Evolutionary conservation across 768 basidiomycete species (phyloP), one percentile per base, ranked within the genome.

Genomic region (Lyophyllum decastes): DNA sequence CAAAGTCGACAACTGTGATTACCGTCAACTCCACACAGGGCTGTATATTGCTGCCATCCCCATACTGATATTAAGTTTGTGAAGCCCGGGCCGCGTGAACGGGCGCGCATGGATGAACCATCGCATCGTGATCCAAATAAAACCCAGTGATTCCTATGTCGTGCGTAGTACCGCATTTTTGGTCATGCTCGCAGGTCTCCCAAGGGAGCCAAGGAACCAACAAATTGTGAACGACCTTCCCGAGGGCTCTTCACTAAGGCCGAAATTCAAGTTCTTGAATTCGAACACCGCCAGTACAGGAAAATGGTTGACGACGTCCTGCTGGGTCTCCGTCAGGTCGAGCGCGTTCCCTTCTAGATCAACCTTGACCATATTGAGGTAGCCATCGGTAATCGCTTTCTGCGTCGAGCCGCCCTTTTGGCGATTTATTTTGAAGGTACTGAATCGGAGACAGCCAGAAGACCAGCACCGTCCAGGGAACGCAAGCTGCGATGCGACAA

Each of bases 261-360:
- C 48, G 25, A 53, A 51, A 19, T 49, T 45, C 6, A 66, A 7
- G 38, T 58, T 64, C 34, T 66, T 66, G 51, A 66, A 66, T 25
- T 66, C 63, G 61, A 59, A 64, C 1, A 56, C 33, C 2, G 43
- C 58, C 14, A 66, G 35, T 16, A 49, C 58, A 2, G 54, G 60
- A 38, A 60, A 60, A 11, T 12, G n/a, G 22, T 7, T 45, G 27
- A n/a, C n/a, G n/a, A n/a, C n/a, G n/a, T n/a, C n/a, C n/a, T n/a
- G n/a, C n/a, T n/a, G n/a, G n/a, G n/a, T n/a, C n/a, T n/a, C n/a
- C n/a, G n/a, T n/a, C n/a, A n/a, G n/a, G n/a, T n/a, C n/a, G 10
- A 26, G 34, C 11, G 2, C 11, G 21, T 50, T 47, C 1, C 8
- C 33, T 0, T 6, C 17, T 30, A 4, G 41, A 4, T 35, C n/a